Percentiles rank a stretch among this genome's conserved stretches.
Evolutionary conservation across 257 asterid species (phyloP).

Genomic region (Gentiana straminea): DNA sequence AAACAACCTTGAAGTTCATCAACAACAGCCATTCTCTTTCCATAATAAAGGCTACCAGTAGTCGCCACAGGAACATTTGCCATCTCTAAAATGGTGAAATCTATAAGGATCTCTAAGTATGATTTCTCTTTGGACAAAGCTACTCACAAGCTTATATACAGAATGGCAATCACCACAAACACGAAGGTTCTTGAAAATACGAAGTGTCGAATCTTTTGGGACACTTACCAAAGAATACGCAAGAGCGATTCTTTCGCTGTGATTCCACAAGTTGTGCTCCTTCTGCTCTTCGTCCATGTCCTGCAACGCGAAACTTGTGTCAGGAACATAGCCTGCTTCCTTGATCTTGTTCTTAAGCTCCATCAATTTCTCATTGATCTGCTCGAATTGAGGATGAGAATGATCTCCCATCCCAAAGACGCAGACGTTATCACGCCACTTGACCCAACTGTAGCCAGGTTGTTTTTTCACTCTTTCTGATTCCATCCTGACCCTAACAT

Average conservation of each 20-base stretch:
- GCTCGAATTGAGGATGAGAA: slow-evolving; percentile 38
- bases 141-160: slow-evolving; percentile 60
- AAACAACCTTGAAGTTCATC: too few species aligned
- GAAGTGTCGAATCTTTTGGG: slow-evolving; percentile 41
- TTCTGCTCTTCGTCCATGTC: slow-evolving; percentile 85
- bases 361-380: slow-evolving; percentile 29
- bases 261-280: slow-evolving; percentile 69
- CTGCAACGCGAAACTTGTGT: slow-evolving; percentile 65
- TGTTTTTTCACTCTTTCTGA: slow-evolving; percentile 45
- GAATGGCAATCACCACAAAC: slow-evolving; percentile 87
- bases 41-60: slow-evolving; percentile 45
- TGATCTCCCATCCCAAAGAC: slow-evolving; percentile 58
- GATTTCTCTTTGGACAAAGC: slow-evolving; percentile 44
- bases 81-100: slow-evolving; percentile 72
- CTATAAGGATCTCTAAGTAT: slow-evolving; percentile 68
- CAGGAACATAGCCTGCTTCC: slow-evolving; percentile 66
- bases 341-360: slow-evolving; percentile 48
- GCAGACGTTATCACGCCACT: slow-evolving; percentile 40
- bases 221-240: slow-evolving; percentile 57
- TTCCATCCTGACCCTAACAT: slow-evolving; percentile 56
- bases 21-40: too few species aligned
- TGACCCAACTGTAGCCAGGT: slow-evolving; percentile 78
- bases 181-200: slow-evolving; percentile 78
- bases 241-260: slow-evolving; percentile 83
- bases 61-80: slow-evolving; percentile 76